Evolutionary conservation across 2,329 filamentous ascomycete species (phyloP).

Genomic region (Pseudocercospora eumusae): DNA sequence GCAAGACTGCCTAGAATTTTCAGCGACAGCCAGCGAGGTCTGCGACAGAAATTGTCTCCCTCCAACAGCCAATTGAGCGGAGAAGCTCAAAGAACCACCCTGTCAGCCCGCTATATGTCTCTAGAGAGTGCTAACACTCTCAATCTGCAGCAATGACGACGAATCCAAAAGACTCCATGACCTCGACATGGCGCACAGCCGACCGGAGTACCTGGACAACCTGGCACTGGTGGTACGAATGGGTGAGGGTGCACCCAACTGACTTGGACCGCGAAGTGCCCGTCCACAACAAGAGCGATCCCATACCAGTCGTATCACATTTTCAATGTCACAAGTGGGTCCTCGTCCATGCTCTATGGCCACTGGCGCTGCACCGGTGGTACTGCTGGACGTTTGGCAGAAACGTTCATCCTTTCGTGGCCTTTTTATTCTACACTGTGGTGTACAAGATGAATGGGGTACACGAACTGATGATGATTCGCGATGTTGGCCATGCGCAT

Average conservation of each 20-base stretch:
- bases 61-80: not conserved
- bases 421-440: conserved; percentile 44
- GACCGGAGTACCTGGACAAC: conserved; percentile 22
- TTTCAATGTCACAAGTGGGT: conserved; percentile 46
- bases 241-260: conserved; percentile 24
- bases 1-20: not conserved
- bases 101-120: not conserved
- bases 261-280: conserved; percentile 39
- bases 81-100: not conserved
- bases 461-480: conserved; percentile 44
- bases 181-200: conserved; percentile 28
- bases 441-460: conserved; percentile 48
- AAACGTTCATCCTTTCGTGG: conserved; percentile 37
- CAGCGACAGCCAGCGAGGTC: not conserved
- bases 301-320: conserved; percentile 45
- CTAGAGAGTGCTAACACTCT: not conserved
- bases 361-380: conserved; percentile 44
- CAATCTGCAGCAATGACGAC: not conserved
- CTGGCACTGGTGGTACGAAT: conserved; percentile 25
- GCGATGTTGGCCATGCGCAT: conserved; percentile 42
- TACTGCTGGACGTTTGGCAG: conserved; percentile 39
- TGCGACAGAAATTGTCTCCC: not conserved
- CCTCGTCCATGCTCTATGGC: conserved; percentile 43
- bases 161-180: conserved; percentile 29
- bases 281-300: conserved; percentile 46